These are phyloP conservation scores for Posidonia australis DNA, from an alignment of 106 monocot species.

Conservation along the genomic window DNA sequence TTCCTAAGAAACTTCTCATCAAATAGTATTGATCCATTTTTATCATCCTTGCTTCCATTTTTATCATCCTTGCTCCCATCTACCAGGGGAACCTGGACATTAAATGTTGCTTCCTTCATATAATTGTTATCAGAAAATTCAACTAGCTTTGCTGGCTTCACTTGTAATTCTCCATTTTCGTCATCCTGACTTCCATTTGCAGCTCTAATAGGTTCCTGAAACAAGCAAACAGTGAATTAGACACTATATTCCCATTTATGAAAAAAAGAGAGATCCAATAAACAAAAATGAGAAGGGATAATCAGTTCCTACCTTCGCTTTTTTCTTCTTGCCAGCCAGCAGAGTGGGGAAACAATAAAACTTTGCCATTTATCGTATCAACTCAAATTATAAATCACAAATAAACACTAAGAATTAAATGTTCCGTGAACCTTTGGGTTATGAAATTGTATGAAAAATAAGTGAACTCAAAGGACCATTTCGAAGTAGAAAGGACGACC, in stretches of 20 bases:
- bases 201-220: constrained; percentile 1
- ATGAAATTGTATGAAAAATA: not conserved
- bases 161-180: constrained; percentile 8
- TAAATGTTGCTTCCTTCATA: constrained; percentile 12
- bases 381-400: not conserved
- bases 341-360: constrained; percentile 52
- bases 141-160: constrained; percentile 32
- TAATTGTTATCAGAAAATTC: constrained; percentile 4
- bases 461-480: not conserved
- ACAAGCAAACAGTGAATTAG: no score
- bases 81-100: constrained; percentile 7
- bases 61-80: constrained; percentile 12
- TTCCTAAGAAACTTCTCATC: constrained; percentile 14
- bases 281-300: not conserved
- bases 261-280: not conserved
- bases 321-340: constrained; percentile 60
- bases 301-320: constrained; percentile 34
- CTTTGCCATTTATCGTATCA: constrained; percentile 28
- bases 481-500: not conserved
- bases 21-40: constrained; percentile 17
- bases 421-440: not conserved
- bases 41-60: constrained; percentile 14
- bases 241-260: not conserved
- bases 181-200: constrained; percentile 5
- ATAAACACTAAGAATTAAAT: not conserved